Base-by-base conservation (phyloP, 2,329 filamentous ascomycete species). In the Mycosphaerella sp. region DNA sequence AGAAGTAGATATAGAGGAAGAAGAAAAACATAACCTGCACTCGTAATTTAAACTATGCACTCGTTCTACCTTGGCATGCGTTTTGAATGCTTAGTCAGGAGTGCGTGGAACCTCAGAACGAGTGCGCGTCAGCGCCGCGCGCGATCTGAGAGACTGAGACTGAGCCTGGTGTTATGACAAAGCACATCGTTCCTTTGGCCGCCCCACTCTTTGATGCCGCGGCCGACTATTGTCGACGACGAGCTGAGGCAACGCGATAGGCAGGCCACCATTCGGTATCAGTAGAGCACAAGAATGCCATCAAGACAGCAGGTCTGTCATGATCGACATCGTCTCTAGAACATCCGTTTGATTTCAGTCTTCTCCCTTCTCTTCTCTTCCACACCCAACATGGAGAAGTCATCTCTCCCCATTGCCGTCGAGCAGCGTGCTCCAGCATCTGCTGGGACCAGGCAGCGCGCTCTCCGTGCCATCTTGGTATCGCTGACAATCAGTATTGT, bases 321-420 rank as follows among this genome's bases (percentile, higher is more conserved):
- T 11, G 34, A 4, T 38, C 12, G 34, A 38, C 12, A 38, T 38
- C 34, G 12, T 10, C 34, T n/a, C 34, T 29, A 45, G 46, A 29
- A 31, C 3, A 21, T 40, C 14, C 31, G 12, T 26, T 38, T 41
- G 14, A 17, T 17, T 17, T 17, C 14, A 1, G 14, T 17, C 34
- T 42, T 34, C 46, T 29, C 51, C 34, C 23, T 17, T 42, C 17
- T 46, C 55, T 46, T 48, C 40, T 36, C 21, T 40, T 21, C 10
- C 3, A 4, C 42, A 53, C 60, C 46, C 43, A 63, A 48, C 9
- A 65, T 66, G 57, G 64, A 62, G 57, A 69, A 63, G 53, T 38
- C 41, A 9, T 57, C 59, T 8, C 57, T 64, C 17, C 63, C 62
- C 21, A 47, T 62, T 23, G 54, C 57, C 32, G 51, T 53, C n/a